Evolutionary conservation across 805 yeast species (phyloP), one percentile per base, ranked within the genome.

Genomic region (Candida takata): DNA sequence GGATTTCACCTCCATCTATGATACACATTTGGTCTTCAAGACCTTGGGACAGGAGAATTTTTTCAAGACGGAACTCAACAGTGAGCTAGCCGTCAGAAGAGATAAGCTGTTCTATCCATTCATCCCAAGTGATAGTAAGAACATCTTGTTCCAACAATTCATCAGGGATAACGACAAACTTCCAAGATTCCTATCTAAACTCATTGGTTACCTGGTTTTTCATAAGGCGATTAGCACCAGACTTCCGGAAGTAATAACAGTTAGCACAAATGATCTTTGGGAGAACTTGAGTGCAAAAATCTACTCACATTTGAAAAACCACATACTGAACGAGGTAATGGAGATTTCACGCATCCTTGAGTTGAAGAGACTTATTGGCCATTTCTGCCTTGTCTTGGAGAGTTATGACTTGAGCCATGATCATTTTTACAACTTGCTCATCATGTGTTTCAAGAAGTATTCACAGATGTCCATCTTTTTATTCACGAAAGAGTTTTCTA

Each of bases 1-100:
- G 23, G 78, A 79, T 37, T 57, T 88, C 38, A 70, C 77, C n/a
- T 82, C 87, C 6, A 65, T 90, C 20, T 84, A 77, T 56, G 96
- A 90, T 59, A 78, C 94, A 4, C 72, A 84, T 19, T 66, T 88
- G 48, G 94, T 92, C 2, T 88, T 80, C 52, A 74, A 79, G 40
- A 78, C 87, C 4, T 67, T 88, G 31, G 77, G 79, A 34, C 81
- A 79, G 49, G 60, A 69, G 13, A 77, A 72, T n/a, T 69, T 67
- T 34, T 67, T 92, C 35, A 67, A 74, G 29, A 65, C 67, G 24
- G 78, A 77, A 41, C 78, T 83, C 45, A 74, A 77, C 35, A 77
- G 77, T 43, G 95, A 85, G 55, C 66, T 90, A 62, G 62, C 75
- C 35, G 69, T 77, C 38, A 78, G 84, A 56, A 75, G 85, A 45